Evolutionary conservation across 805 yeast species (phyloP), one percentile per base, ranked within the genome.

Genomic region (Wickerhamiella nectarea): DNA sequence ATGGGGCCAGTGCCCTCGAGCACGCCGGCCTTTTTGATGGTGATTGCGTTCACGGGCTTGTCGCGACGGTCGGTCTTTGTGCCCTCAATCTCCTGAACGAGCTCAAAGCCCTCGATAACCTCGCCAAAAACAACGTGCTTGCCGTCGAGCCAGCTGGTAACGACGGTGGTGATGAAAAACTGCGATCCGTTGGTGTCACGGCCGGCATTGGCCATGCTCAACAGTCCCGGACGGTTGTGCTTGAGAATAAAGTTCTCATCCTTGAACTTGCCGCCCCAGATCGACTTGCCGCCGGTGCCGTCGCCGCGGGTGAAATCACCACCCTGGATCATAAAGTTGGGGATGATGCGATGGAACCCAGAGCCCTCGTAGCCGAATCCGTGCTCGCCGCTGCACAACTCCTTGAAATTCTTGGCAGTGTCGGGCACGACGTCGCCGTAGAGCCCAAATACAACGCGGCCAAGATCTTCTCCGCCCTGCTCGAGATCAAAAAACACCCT

Each of bases 111-210:
- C 38, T 64, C 68, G 34, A 85, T 46, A 45, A 91, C 95, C 66
- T 85, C 84, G 52, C 98, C 98, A 57, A 91, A 91, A 34, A 91
- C 98, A 59, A 91, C 98, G 64, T 91, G 98, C 55, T 69, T 76
- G 51, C 93, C 91, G 59, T 91, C 85, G 59, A 91, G 75, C 97
- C 98, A 91, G 40, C 79, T 67, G 45, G 95, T 84, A 28, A 74
- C 72, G 18, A 81, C 95, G 21, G 96, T 87, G 57, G 95, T 86
- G 67, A 91, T 80, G 72, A 87, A 87, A 62, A 87, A 87, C 66
- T 86, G 96, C 29, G 95, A 85, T 17, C 95, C 95, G 61, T 86
- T 86, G 53, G 71, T 66, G 58, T 66, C 74, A 50, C 68, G 62
- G 50, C 86, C 86, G 17, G 85, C 79, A 55, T 78, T 78, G 59